Conservation (phyloP, 75 land plant genomes). For the Selaginella moellendorffii region DNA sequence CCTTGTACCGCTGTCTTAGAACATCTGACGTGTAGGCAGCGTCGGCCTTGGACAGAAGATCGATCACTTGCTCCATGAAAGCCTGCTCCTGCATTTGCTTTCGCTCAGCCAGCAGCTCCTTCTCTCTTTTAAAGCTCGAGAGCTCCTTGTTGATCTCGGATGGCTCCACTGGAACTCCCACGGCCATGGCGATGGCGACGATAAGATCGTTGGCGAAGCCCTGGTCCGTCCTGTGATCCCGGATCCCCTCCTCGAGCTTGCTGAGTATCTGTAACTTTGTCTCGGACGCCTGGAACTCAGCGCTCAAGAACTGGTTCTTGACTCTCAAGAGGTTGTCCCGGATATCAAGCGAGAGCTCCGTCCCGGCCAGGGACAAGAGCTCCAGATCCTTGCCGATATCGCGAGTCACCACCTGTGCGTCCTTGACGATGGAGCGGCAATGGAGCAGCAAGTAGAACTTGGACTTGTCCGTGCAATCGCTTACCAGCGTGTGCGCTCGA, state of each 20-base stretch:
- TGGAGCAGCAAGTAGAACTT: conserved; percentile 36
- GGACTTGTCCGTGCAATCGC: conserved; percentile 26
- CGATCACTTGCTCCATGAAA: conserved; percentile 47
- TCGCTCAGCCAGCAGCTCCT: conserved; percentile 36
- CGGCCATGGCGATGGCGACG: conserved; percentile 37
- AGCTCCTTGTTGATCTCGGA: conserved; percentile 46
- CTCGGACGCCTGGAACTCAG: conserved; percentile 37
- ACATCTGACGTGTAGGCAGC: conserved; percentile 31
- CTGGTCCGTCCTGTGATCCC: conserved; percentile 40
- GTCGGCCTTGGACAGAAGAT: conserved; percentile 41
- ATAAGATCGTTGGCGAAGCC: conserved; percentile 46
- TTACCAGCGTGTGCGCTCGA: conserved; percentile 30
- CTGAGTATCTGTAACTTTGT: conserved; percentile 26
- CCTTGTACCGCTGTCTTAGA: conserved; percentile 22
- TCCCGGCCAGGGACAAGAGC: conserved; percentile 35
- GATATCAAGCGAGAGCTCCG: conserved; percentile 36
- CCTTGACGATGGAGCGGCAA: conserved; percentile 39
- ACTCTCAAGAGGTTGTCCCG: conserved; percentile 32
- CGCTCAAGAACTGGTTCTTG: conserved; percentile 38
- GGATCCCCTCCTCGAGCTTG: conserved; percentile 36
- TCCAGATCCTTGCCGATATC: conserved; percentile 42
- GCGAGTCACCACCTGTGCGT: conserved; percentile 32
- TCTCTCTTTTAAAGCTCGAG: conserved; percentile 31
- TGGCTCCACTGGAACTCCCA: conserved; percentile 49
- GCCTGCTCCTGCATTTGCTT: conserved; percentile 36